Percentiles rank a stretch among this genome's conserved stretches.
Evolutionary conservation across 2,329 filamentous ascomycete genomes (phyloP).

Genomic region (Cytospora mali): DNA sequence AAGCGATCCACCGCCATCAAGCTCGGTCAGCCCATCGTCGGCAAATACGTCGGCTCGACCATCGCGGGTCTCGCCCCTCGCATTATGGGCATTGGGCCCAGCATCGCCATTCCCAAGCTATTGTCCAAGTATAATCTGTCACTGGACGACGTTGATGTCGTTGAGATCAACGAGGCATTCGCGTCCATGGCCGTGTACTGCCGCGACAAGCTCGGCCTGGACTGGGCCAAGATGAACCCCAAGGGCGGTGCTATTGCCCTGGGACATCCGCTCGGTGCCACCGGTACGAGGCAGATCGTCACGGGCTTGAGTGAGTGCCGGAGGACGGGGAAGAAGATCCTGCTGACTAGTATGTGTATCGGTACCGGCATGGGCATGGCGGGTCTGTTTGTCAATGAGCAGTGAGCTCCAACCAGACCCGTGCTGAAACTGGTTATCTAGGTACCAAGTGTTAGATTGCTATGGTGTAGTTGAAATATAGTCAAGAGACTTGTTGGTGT

Average conservation of each 20-base stretch:
- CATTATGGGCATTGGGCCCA: conserved; percentile 94
- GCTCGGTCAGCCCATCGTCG: conserved; percentile 87
- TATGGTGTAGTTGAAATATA: not conserved
- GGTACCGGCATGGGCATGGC: conserved; percentile 72
- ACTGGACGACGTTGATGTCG: conserved; percentile 81
- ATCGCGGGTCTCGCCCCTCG: conserved; percentile 87
- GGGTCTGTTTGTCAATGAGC: conserved; percentile 66
- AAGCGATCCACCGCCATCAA: conserved; percentile 86
- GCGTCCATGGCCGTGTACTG: conserved; percentile 98
- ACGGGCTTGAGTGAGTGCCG: conserved; percentile 86
- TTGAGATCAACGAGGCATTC: conserved; percentile 97
- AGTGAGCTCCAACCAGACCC: conserved; percentile 33
- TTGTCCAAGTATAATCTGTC: conserved; percentile 76
- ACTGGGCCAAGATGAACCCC: conserved; percentile 77
- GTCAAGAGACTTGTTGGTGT: not conserved
- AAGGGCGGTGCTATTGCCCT: conserved; percentile 82
- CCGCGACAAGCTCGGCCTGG: conserved; percentile 69
- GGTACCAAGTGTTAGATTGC: not conserved
- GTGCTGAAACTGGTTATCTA: not conserved
- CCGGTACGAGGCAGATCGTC: conserved; percentile 79
- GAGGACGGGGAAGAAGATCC: conserved; percentile 83
- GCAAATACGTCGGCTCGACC: conserved; percentile 91
- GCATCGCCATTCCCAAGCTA: conserved; percentile 77
- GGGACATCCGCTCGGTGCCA: conserved; percentile 80
- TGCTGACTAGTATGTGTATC: conserved; percentile 90